Base-by-base conservation (phyloP, 805 yeast genomes). In the Nakazawaea ambrosiae region DNA sequence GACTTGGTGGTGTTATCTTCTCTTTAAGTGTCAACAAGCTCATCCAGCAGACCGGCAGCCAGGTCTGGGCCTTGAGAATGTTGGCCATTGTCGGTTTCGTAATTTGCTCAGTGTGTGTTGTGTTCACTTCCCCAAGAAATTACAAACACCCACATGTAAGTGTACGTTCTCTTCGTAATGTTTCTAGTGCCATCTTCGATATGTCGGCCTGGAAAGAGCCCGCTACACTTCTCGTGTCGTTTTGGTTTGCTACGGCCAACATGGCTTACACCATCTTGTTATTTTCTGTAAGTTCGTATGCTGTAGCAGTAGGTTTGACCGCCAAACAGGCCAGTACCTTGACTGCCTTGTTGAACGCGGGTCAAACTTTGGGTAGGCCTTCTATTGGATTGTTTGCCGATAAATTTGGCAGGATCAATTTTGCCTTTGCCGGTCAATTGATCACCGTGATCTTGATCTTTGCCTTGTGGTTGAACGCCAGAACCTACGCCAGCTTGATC, bases 351-450 rank as follows among this genome's bases (percentile, higher is more conserved):
- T 49, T 71, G 39, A 72, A 70, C 44, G 62, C 66, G 5, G 63
- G 66, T 0, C 80, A 73, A 47, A 57, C 64, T 4, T 41, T 72
- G 14, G 80, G 79, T 6, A 58, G 80, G 47, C 75, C 77, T 3
- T 5, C 49, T 5, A 61, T 71, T 46, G 80, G 79, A 1, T 43
- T 58, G 2, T 25, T 58, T 1, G 68, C 72, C 37, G 77, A 71
- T 40, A 55, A 51, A 27, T 49, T 55, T 34, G 80, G 80, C 1
- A 57, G 75, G 42, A 54, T 68, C 4, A 73, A 73, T 44, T 51
- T 65, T 19, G 60, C 74, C 3, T 49, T 63, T 11, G 22, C 49
- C 8, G 48, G 63, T 1, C 59, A 70, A 2, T 15, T 51, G 2
- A 41, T 65, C 5, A 53, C 64, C 18, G 45, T 58, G 1, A 45